Conservation (phyloP, 345 rosid genomes). For the Eucalyptus camaldulensis region DNA sequence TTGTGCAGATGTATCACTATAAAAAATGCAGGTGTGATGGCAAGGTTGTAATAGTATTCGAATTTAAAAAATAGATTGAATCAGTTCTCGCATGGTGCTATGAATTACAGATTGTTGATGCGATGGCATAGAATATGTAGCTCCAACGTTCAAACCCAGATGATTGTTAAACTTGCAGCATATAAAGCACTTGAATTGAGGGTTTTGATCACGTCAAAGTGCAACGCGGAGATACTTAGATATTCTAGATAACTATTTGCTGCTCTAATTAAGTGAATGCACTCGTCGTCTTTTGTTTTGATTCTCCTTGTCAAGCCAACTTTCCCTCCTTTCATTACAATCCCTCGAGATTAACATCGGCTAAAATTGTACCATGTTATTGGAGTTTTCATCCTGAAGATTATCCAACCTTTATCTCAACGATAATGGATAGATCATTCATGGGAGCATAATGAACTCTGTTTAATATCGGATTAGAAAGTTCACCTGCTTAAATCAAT, state of each 20-base stretch:
- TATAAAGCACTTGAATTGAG: not conserved
- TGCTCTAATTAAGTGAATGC: not conserved
- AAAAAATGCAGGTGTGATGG: not conserved
- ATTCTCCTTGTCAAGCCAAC: not conserved
- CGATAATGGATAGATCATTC: not conserved
- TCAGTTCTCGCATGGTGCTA: not conserved
- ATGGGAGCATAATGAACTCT: not conserved
- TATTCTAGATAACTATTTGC: not conserved
- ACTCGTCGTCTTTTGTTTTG: not conserved
- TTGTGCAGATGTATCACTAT: not conserved
- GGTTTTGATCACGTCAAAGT: not conserved
- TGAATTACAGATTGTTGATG: not conserved
- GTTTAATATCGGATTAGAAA: not conserved
- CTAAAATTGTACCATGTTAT: not conserved
- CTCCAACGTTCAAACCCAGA: not conserved
- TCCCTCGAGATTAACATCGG: not conserved
- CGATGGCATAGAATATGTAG: not conserved
- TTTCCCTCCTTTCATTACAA: not conserved
- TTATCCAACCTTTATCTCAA: not conserved
- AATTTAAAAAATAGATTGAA: not conserved
- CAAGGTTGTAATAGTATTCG: not conserved
- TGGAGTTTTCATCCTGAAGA: not conserved
- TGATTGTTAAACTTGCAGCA: not conserved
- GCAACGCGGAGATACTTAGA: not conserved
- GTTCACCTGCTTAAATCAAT: not conserved